Percentiles rank a stretch among this genome's conserved stretches.
Conservation (phyloP, 176 grass and related monocot genomes). For the Raddia guianensis region DNA sequence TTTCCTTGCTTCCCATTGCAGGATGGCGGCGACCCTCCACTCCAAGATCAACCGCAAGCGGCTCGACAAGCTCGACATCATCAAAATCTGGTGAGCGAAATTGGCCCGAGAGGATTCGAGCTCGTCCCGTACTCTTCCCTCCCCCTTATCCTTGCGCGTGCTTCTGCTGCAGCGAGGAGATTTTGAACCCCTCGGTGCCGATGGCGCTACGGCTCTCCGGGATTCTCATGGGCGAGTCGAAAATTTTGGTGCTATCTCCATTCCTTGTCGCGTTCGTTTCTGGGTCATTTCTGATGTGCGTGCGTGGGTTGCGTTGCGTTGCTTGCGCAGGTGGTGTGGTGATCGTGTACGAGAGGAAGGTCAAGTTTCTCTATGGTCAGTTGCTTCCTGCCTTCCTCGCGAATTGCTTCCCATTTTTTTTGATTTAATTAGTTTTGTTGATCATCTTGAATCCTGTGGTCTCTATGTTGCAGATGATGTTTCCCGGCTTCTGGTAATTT, state of each 20-base stretch:
- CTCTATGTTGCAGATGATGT: constrained; percentile 64
- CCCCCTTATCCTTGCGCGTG: not conserved
- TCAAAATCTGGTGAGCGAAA: constrained; percentile 76
- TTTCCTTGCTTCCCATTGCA: not conserved
- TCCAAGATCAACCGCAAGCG: constrained; percentile 78
- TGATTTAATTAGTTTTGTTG: not conserved
- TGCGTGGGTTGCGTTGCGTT: not conserved
- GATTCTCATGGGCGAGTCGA: constrained; percentile 89
- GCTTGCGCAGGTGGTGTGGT: constrained; percentile 76
- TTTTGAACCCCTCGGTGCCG: constrained; percentile 85
- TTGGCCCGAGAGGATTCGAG: not conserved
- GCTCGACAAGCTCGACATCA: constrained; percentile 90
- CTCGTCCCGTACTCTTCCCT: not conserved
- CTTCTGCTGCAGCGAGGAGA: constrained; percentile 69
- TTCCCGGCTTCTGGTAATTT: constrained; percentile 69
- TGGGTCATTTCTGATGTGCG: not conserved
- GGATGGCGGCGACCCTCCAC: constrained; percentile 95
- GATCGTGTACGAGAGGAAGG: constrained; percentile 95
- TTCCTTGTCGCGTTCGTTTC: constrained; percentile 16
- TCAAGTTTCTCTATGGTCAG: constrained; percentile 81
- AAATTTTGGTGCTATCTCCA: not conserved
- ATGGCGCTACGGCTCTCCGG: constrained; percentile 92
- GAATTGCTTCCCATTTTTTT: not conserved
- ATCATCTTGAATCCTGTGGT: not conserved
- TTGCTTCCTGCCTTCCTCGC: not conserved